phyloP scores from a whole-genome alignment of 305 asterid genomes.

The Fraxinus floribunda region DNA sequence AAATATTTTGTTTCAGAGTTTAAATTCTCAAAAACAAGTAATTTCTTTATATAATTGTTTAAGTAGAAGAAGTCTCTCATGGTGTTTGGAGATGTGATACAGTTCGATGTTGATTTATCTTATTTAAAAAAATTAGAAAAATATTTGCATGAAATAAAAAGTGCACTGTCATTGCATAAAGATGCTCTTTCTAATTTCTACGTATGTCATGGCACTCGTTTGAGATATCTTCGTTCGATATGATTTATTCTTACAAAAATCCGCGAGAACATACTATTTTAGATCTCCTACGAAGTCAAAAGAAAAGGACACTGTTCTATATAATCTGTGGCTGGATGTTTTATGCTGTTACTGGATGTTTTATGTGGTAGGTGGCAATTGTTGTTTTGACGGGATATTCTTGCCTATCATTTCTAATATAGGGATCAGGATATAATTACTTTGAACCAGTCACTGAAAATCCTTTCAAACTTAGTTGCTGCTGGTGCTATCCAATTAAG shows the following conservation, averaged over 20 bases:
- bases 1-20: background rate
- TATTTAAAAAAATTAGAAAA: background rate
- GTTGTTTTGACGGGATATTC: background rate
- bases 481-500: constrained; percentile 73
- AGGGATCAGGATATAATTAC: constrained; percentile 72
- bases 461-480: constrained; percentile 76
- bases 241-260: background rate
- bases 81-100: background rate
- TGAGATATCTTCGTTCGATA: background rate
- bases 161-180: background rate
- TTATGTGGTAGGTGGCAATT: background rate
- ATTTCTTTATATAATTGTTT: background rate
- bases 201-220: background rate
- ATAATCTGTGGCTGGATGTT: background rate
- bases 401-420: constrained; percentile 28
- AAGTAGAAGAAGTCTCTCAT: background rate
- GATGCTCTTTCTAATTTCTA: background rate
- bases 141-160: background rate
- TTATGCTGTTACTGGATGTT: background rate
- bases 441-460: constrained; percentile 79
- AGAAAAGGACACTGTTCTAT: constrained; percentile 1
- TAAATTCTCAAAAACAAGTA: background rate
- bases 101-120: background rate
- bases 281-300: background rate
- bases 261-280: background rate